These are phyloP conservation scores for Diutina rugosa DNA, from an alignment of 1,139 yeast species.

Conservation along the genomic window DNA sequence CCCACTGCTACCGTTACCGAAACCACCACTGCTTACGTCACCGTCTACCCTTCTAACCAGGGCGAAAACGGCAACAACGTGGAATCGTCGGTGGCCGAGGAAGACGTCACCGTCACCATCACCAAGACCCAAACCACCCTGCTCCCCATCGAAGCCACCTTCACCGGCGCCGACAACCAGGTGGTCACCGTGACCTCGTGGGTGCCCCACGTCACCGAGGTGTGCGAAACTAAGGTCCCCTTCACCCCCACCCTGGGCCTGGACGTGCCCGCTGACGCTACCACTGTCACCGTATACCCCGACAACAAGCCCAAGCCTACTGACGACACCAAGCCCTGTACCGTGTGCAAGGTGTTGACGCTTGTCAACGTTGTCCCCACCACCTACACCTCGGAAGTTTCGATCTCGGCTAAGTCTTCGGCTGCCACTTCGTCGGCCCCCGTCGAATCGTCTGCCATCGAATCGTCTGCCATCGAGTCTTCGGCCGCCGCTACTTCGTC, in stretches of 20 bases:
- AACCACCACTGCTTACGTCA: background rate
- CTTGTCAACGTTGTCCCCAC: background rate
- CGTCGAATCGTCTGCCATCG: background rate
- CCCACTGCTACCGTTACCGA: background rate
- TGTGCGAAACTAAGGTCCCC: background rate
- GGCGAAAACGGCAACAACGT: background rate
- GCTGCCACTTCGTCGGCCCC: background rate
- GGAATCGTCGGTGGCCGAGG: background rate
- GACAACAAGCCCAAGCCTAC: background rate
- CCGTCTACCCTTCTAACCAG: background rate
- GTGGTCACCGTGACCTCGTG: constrained; percentile 1
- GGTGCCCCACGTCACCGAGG: constrained; percentile 2
- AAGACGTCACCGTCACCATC: background rate
- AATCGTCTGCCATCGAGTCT: background rate
- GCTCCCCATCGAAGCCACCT: constrained; percentile 1
- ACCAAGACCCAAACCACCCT: background rate
- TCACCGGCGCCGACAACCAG: background rate
- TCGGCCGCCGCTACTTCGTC: background rate
- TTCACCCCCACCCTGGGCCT: background rate
- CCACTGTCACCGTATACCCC: constrained; percentile 1
- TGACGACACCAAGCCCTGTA: background rate
- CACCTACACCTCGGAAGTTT: background rate
- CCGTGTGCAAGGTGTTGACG: constrained; percentile 1
- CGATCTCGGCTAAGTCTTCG: background rate
- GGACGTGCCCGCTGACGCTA: background rate